Percentiles rank a stretch among this genome's conserved stretches.
phyloP scores from a whole-genome alignment of 2,329 filamentous ascomycete genomes.

The Elsinoe fawcettii region DNA sequence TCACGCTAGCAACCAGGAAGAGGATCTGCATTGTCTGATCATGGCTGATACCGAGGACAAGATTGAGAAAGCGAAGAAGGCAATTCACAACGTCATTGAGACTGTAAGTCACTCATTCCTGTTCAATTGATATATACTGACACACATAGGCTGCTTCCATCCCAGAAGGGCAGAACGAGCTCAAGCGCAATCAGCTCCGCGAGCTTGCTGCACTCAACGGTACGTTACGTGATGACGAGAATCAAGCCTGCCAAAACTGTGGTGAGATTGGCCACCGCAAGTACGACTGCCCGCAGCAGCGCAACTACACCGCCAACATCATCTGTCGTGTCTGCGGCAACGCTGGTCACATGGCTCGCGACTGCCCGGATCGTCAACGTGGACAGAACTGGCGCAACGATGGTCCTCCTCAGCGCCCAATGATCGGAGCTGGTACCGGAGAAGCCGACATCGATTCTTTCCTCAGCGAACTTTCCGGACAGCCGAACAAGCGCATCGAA shows the following conservation, averaged over 20 bases:
- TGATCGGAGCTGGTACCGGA: slow-evolving; percentile 54
- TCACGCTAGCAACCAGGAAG: slow-evolving; percentile 99
- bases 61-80: slow-evolving; percentile 96
- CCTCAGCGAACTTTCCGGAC: slow-evolving; percentile 82
- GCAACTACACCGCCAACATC: slow-evolving; percentile 98
- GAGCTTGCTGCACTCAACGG: slow-evolving; percentile 97
- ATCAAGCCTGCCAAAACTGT: slow-evolving; percentile 98
- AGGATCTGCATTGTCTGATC: slow-evolving; percentile 96
- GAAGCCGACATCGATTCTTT: slow-evolving; percentile 97
- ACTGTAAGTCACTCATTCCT: slow-evolving; percentile 58
- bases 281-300: slow-evolving; percentile 95
- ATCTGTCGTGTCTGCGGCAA: slow-evolving; percentile 98
- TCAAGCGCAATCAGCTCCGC: slow-evolving; percentile 96
- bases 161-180: slow-evolving; percentile 95
- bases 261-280: slow-evolving; percentile 98
- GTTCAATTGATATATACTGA: slow-evolving; percentile 26
- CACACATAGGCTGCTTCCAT: slow-evolving; percentile 79
- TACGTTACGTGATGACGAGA: slow-evolving; percentile 97
- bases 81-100: slow-evolving; percentile 98
- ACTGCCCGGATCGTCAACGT: slow-evolving; percentile 90
- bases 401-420: slow-evolving; percentile 40
- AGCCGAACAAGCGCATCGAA: slow-evolving; percentile 69
- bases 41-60: slow-evolving; percentile 99
- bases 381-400: slow-evolving; percentile 89
- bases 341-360: slow-evolving; percentile 94